Base-by-base conservation (phyloP, 371 early-diverging fungal species). In the Saksenaea vasiformis region DNA sequence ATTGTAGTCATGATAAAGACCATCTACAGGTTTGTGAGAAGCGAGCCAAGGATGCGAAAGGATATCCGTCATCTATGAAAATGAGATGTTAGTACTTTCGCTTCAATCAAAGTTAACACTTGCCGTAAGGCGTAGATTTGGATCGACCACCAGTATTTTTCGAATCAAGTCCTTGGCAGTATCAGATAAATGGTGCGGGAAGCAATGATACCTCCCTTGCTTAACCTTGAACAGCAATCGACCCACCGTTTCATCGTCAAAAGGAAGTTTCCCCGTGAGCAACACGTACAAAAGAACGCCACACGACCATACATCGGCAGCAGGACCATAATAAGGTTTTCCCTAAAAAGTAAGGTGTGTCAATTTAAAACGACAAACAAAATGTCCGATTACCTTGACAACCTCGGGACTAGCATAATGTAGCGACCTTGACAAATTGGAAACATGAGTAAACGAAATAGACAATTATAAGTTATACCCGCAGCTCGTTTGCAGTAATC, bases 321-420 rank as follows among this genome's bases (percentile, higher is more conserved):
- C 83, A 3, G 91, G 90, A 9, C 90, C 95, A 58, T 76, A 77
- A 64, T 93, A 91, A 9, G 81, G 79, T 15, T 83, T 83, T 13
- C 91, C 90, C 85, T 80, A 64, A 89, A 80, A 87, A 72, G 91
- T 93, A 62, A 94, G 70, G 82, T 75, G 71, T 89, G 87, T 44
- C 93, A 93, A 26, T 90, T 91, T 13, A 91, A 91, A 65, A 87
- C 92, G 70, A 92, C 90, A 9, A 88, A 82, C 15, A 88, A 87
- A 2, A 92, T 95, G 68, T 94, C 94, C 69, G 91, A 93, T 62
- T 72, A 74, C 87, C 38, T 79, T 83, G 54, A 95, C 90, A 55
- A 97, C 89, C 76, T 97, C 97, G 8, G 97, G 97, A 62, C 91
- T 88, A 19, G 94, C 95, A 78, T 95, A 95, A 68, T 95, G 93